A percentile compares a stretch with the other conserved stretches of the same genome.
Conservation (phyloP, 805 yeast genomes). For the Saturnispora halmiae region DNA sequence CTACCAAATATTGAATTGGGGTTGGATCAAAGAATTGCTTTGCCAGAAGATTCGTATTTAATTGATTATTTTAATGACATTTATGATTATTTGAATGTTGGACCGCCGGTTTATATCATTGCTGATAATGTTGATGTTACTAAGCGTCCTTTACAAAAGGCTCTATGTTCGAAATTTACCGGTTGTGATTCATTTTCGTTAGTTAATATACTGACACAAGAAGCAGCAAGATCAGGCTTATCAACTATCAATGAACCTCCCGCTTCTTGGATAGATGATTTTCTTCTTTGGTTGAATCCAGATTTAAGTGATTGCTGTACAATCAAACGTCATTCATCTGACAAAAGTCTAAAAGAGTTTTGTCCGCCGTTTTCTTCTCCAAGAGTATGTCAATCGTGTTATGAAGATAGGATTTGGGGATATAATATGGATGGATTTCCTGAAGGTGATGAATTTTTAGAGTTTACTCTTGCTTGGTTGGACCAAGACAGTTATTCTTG, state of each 20-base stretch:
- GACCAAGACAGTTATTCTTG: constrained; percentile 76
- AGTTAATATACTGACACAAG: constrained; percentile 77
- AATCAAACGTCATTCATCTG: constrained; percentile 38
- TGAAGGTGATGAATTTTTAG: constrained; percentile 55
- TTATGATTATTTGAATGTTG: constrained; percentile 65
- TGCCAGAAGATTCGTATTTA: constrained; percentile 76
- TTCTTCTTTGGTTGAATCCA: constrained; percentile 79
- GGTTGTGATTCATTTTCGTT: constrained; percentile 73
- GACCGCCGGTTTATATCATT: constrained; percentile 88
- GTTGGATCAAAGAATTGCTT: constrained; percentile 80
- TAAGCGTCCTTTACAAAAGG: constrained; percentile 50
- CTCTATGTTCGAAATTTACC: constrained; percentile 80
- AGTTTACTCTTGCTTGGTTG: constrained; percentile 73
- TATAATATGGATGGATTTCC: constrained; percentile 81
- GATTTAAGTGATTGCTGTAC: constrained; percentile 80
- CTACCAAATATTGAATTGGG: constrained; percentile 70
- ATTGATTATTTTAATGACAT: constrained; percentile 73
- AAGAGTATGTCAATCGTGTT: constrained; percentile 69
- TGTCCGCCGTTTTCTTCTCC: constrained; percentile 62
- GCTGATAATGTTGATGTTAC: constrained; percentile 63
- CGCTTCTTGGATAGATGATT: constrained; percentile 92
- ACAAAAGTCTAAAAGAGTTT: constrained; percentile 36
- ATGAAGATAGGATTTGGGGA: constrained; percentile 52
- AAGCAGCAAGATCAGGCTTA: constrained; percentile 51
- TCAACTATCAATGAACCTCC: constrained; percentile 75